Evolutionary conservation across 768 basidiomycete species (phyloP).

Genomic region (Cyclocybe aegerita): DNA sequence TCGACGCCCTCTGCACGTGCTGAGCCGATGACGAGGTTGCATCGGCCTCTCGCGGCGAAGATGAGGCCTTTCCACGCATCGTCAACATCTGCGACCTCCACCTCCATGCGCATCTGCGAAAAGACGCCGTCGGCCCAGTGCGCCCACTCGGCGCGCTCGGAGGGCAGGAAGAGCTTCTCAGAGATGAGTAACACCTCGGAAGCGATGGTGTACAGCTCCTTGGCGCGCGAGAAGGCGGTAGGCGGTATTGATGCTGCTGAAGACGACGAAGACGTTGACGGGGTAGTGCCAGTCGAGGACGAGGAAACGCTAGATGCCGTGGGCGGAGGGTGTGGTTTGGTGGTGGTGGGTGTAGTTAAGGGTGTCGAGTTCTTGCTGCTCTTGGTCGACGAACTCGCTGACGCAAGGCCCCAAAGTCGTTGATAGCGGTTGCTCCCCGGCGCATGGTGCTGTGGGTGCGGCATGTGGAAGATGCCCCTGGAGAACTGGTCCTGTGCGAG

Average conservation of each 20-base stretch:
- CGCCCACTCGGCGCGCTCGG: slow-evolving; percentile 56
- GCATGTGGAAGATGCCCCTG: slow-evolving; percentile 72
- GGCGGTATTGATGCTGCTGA: slow-evolving; percentile 13
- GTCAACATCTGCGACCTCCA: slow-evolving; percentile 46
- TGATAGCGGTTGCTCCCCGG: neutral
- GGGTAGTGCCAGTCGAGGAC: slow-evolving; percentile 1
- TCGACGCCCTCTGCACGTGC: slow-evolving; percentile 58
- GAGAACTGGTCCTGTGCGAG: slow-evolving; percentile 71
- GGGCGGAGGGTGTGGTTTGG: neutral
- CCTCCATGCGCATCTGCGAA: slow-evolving; percentile 64
- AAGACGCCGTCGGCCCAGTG: slow-evolving; percentile 61
- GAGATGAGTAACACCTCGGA: slow-evolving; percentile 59
- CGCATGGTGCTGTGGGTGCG: slow-evolving; percentile 35
- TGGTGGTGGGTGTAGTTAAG: neutral
- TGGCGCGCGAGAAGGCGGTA: slow-evolving; percentile 50
- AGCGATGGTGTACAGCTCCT: slow-evolving; percentile 62
- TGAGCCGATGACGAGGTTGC: slow-evolving; percentile 56
- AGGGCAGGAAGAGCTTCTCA: slow-evolving; percentile 47
- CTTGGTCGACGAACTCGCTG: neutral
- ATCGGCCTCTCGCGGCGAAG: slow-evolving; percentile 47
- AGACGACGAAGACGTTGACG: slow-evolving; percentile 9
- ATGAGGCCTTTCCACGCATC: slow-evolving; percentile 42
- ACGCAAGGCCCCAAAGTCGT: neutral
- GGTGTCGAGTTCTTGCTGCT: neutral
- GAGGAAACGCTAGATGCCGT: neutral